Conservation (phyloP, 2,329 filamentous ascomycete species). For the Penicillium sp. region DNA sequence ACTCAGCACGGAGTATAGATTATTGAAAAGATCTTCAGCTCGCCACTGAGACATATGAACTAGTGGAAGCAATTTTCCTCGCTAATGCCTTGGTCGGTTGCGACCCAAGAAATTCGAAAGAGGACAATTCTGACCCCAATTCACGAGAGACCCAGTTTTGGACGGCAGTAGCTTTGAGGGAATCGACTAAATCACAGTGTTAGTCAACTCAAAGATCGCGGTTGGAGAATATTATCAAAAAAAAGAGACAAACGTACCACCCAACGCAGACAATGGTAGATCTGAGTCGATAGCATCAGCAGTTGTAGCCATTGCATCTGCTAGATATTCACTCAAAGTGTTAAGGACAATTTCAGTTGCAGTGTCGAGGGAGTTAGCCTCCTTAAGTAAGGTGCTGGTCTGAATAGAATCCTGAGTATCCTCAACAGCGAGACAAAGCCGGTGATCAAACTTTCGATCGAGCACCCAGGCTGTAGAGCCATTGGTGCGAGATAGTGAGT, state of each 20-base stretch:
- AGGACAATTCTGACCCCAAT: slow-evolving; percentile 21
- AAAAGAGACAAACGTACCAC: slow-evolving; percentile 13
- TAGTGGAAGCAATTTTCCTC: slow-evolving; percentile 18
- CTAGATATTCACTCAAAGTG: slow-evolving; percentile 19
- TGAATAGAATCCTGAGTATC: slow-evolving; percentile 3
- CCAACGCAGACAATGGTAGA: slow-evolving; percentile 21
- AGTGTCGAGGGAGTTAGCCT: slow-evolving; percentile 7
- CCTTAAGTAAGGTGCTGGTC: slow-evolving; percentile 11
- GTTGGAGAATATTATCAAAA: not conserved
- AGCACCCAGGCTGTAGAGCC: slow-evolving; percentile 14
- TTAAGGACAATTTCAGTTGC: slow-evolving; percentile 14
- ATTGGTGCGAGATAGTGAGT: slow-evolving; percentile 15
- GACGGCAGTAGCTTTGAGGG: slow-evolving; percentile 22
- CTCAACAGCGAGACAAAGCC: slow-evolving; percentile 9
- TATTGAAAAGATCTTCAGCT: not conserved
- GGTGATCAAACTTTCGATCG: slow-evolving; percentile 24
- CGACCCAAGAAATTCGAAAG: slow-evolving; percentile 24
- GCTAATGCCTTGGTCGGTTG: slow-evolving; percentile 20
- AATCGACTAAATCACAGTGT: slow-evolving; percentile 18
- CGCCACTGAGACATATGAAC: slow-evolving; percentile 17
- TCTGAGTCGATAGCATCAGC: slow-evolving; percentile 22
- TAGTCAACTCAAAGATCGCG: not conserved
- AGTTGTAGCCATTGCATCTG: slow-evolving; percentile 20
- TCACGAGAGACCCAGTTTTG: slow-evolving; percentile 24
- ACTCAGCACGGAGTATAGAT: not conserved